Conservation (phyloP, 805 yeast species). For the Dipodascus geniculatus region DNA sequence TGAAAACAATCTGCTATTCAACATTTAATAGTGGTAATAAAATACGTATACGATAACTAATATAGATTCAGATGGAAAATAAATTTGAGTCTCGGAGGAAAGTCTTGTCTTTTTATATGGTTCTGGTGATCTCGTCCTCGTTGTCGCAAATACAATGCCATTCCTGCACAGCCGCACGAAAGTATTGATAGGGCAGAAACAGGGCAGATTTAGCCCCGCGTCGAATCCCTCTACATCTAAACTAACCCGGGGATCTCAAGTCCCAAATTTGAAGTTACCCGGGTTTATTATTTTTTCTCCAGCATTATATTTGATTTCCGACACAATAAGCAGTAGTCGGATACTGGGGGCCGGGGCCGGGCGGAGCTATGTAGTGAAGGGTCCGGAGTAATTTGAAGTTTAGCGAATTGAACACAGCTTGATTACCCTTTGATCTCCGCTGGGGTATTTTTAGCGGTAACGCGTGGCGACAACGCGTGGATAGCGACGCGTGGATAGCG, state of each 20-base stretch:
- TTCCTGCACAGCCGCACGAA: background rate
- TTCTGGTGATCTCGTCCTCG: background rate
- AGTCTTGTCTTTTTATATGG: background rate
- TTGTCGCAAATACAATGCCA: background rate
- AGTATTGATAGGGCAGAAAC: background rate
- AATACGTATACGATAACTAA: no score
- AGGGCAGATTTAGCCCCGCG: background rate
- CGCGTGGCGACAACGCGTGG: no score
- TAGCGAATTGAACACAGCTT: no score
- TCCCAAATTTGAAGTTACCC: background rate
- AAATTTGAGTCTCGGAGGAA: background rate
- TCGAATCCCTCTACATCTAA: background rate
- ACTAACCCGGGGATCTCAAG: background rate
- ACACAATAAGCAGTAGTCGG: no score
- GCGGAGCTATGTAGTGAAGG: no score
- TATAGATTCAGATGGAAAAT: background rate
- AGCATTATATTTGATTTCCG: no score
- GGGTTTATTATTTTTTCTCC: no score
- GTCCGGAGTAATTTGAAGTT: no score
- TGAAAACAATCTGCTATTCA: background rate
- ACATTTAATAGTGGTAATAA: background rate
- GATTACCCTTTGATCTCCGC: no score
- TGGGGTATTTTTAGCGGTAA: no score
- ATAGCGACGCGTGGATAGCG: no score
- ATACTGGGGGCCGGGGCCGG: no score